These are phyloP conservation scores for Hippophae rhamnoides DNA, from an alignment of 306 rosid genomes.

Conservation along the genomic window DNA sequence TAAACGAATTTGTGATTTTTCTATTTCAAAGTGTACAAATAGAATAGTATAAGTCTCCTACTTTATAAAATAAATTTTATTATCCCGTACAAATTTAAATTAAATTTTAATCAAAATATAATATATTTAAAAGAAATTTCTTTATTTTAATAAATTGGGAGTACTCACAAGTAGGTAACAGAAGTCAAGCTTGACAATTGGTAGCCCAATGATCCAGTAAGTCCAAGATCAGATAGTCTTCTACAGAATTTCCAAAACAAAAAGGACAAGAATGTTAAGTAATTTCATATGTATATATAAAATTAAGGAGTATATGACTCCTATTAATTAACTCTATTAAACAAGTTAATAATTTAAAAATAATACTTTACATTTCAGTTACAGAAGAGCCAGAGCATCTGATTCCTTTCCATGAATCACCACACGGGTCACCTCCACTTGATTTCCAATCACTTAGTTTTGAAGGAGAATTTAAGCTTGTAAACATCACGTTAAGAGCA, in stretches of 20 bases:
- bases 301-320: not conserved
- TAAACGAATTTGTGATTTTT: no score
- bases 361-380: slow-evolving; percentile 55
- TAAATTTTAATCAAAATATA: no score
- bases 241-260: slow-evolving; percentile 30
- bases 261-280: slow-evolving; percentile 5
- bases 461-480: slow-evolving; percentile 56
- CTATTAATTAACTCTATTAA: not conserved
- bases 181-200: slow-evolving; percentile 67
- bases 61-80: no score
- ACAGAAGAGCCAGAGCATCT: slow-evolving; percentile 74
- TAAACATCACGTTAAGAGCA: slow-evolving; percentile 69
- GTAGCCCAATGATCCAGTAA: slow-evolving; percentile 70
- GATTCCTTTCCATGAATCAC: slow-evolving; percentile 72
- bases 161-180: slow-evolving; percentile 64
- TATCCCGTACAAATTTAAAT: no score
- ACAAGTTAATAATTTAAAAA: not conserved
- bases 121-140: no score
- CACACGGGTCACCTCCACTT: slow-evolving; percentile 91
- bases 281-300: not conserved
- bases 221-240: slow-evolving; percentile 48
- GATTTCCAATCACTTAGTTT: slow-evolving; percentile 54
- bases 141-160: slow-evolving; percentile 13
- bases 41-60: no score
- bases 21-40: no score